Base-by-base conservation (phyloP, 192 early-diverging fungal species). In the Tieghemiomyces parasiticus region DNA sequence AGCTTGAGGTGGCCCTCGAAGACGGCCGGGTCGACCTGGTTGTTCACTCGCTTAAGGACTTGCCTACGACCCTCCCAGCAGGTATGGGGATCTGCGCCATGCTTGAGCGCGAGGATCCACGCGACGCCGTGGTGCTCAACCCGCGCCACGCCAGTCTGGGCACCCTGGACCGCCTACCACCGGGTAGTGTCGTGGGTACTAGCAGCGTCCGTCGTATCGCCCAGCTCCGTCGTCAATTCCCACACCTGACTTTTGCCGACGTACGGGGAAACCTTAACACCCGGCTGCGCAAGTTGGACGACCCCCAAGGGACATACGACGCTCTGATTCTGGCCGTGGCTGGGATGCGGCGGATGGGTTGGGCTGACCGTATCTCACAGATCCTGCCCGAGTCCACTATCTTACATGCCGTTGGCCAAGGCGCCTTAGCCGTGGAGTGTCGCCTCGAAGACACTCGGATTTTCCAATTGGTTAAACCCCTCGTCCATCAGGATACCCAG, bases 21-120 rank as follows among this genome's bases (percentile, higher is more conserved):
- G 69, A 75, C 10, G 60, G 74, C 4, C 64, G 65, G 13, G 85
- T 92, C 28, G 87, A 95, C 66, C 53, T 95, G 20, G 83, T 97
- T 34, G 93, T 95, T 3, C 95, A 97, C 65, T 90, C 89, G 24
- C 77, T 96, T 34, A 97, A 97, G 71, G 95, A 97, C 63, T 71
- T 97, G 53, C 91, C 91, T 14, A 95, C 95, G 28, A 75, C 69
- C 30, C 65, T 95, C 42, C 92, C 93, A 10, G 65, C 69, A 6
- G 86, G 88, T 42, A 92, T 95, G 88, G 48, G 66, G 0, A 63
- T 97, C 31, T 89, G 81, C 1, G 92, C 92, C 0, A 78, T 95
- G 26, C 67, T 88, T 55, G 78, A 87, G 68, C 73, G 95, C n/a
- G 92, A 89, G 60, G 86, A 97, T 68, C 90, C 93, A 1, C 70